A percentile compares a stretch with the other conserved stretches of the same genome.
These are phyloP conservation scores for Xylaria nigripes DNA, from an alignment of 495 filamentous ascomycete genomes.

Conservation along the genomic window DNA sequence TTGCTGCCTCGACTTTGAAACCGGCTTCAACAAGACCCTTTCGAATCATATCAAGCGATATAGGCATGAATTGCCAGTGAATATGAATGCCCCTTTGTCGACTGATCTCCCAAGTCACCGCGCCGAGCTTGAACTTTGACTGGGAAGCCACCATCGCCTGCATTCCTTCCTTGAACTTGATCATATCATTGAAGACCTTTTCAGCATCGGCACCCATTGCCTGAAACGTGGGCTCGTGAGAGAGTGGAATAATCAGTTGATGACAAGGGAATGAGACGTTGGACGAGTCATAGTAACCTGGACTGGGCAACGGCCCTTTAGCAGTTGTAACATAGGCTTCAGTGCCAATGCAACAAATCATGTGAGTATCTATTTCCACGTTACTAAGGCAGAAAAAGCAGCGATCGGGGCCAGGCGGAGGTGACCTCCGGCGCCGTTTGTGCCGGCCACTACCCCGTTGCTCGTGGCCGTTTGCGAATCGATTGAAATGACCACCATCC, in stretches of 20 bases:
- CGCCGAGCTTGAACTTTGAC: conserved; percentile 53
- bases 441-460: conserved; percentile 50
- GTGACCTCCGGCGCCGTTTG: conserved; percentile 38
- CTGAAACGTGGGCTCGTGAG: conserved; percentile 48
- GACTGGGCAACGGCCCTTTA: conserved; percentile 75
- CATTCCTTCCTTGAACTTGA: conserved; percentile 59
- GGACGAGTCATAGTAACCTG: conserved; percentile 49
- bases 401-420: conserved; percentile 61
- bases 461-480: conserved; percentile 57
- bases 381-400: conserved; percentile 97
- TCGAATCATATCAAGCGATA: conserved; percentile 53
- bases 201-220: conserved; percentile 57
- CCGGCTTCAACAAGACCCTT: conserved; percentile 70
- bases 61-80: conserved; percentile 92
- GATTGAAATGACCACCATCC: conserved; percentile 47
- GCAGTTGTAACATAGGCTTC: conserved; percentile 83
- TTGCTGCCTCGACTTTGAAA: conserved; percentile 78
- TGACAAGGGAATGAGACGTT: conserved; percentile 72
- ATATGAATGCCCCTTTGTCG: conserved; percentile 68
- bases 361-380: conserved; percentile 70
- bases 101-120: conserved; percentile 87
- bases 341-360: conserved; percentile 77
- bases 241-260: conserved; percentile 82
- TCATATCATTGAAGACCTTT: conserved; percentile 68
- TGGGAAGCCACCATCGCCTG: conserved; percentile 57